These are phyloP conservation scores for Marchantia paleacea DNA, from an alignment of 225 moss, liverwort and hornwort genomes.

Conservation along the genomic window DNA sequence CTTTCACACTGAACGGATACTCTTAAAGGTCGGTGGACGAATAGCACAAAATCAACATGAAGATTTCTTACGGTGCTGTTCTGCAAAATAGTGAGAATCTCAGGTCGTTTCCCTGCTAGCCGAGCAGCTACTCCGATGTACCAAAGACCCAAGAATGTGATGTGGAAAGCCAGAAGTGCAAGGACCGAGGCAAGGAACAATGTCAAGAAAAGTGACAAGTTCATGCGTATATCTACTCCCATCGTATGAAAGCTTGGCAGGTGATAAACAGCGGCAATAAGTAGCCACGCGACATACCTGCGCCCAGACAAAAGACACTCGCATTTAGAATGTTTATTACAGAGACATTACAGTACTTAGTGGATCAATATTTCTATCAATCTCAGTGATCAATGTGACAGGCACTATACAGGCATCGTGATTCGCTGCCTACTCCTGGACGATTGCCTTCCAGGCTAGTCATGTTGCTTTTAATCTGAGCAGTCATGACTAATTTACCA, in stretches of 20 bases:
- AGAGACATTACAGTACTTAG: background rate
- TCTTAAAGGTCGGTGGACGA: conserved; percentile 21
- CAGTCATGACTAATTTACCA: too few relatives aligned
- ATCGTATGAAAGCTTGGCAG: conserved; percentile 98
- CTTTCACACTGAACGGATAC: background rate
- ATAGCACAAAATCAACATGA: background rate
- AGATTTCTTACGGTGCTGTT: conserved; percentile 81
- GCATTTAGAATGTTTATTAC: background rate
- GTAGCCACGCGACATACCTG: conserved; percentile 96
- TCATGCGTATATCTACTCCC: conserved; percentile 99
- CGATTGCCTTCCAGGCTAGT: too few relatives aligned
- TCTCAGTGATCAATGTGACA: too few relatives aligned
- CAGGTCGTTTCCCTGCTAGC: conserved; percentile 89
- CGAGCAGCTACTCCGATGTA: conserved; percentile 86
- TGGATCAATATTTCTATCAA: background rate
- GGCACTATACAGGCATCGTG: background rate
- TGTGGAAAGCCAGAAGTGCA: conserved; percentile 72
- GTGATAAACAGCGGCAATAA: conserved; percentile 92
- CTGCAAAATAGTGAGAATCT: conserved; percentile 88
- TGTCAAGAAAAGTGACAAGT: conserved; percentile 91
- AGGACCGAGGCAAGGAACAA: conserved; percentile 88
- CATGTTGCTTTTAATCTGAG: too few relatives aligned
- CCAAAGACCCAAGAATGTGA: conserved; percentile 87
- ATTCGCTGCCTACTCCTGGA: background rate
- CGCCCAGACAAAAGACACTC: conserved; percentile 7